Evolutionary conservation across 768 basidiomycete genomes (phyloP).

Genomic region (Pulveroboletus sp.): DNA sequence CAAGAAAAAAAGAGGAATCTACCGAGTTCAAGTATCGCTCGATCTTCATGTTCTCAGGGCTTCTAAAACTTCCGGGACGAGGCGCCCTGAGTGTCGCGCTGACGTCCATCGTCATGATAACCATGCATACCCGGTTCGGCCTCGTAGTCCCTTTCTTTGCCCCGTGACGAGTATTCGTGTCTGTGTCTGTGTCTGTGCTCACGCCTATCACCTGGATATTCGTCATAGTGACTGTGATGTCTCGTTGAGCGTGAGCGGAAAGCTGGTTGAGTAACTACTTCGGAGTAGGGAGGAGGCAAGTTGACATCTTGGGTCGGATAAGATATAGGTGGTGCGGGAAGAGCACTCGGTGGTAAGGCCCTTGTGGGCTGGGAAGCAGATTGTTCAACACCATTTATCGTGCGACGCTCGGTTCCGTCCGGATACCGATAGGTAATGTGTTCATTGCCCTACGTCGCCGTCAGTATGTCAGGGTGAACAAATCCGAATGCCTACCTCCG

Average conservation of each 20-base stretch:
- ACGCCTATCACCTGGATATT: constrained; percentile 8
- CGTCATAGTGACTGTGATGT: constrained; percentile 11
- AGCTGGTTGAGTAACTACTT: constrained; percentile 7
- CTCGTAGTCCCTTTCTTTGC: constrained; percentile 8
- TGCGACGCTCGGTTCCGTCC: constrained; percentile 61
- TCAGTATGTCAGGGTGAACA: background rate
- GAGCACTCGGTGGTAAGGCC: constrained; percentile 8
- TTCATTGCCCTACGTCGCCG: constrained; percentile 58
- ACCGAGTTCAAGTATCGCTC: background rate
- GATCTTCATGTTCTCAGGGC: constrained; percentile 2
- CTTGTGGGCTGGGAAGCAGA: constrained; percentile 10
- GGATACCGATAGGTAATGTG: constrained; percentile 61
- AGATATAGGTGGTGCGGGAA: background rate
- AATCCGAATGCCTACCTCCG: constrained; percentile 42
- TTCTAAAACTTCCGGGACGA: constrained; percentile 14
- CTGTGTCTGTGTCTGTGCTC: constrained; percentile 13
- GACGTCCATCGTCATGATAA: constrained; percentile 4
- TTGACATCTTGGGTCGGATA: background rate
- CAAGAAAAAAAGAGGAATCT: background rate
- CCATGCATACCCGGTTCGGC: background rate
- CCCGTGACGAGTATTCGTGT: constrained; percentile 7
- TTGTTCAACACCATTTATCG: constrained; percentile 63
- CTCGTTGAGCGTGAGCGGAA: constrained; percentile 18
- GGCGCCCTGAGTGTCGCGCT: constrained; percentile 1
- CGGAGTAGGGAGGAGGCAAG: constrained; percentile 23